These are phyloP conservation scores for thale cress (Arabidopsis thaliana) DNA, from an alignment of 345 rosid species.

Conservation along the genomic window TAIR10.1 NC_003075.7:17206001-17206500, in stretches of 20 bases:
- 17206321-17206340: slow-evolving; percentile 2
- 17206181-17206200: slow-evolving; percentile 17
- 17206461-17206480: background rate
- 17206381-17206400: background rate
- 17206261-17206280: slow-evolving; percentile 9
- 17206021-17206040: slow-evolving; percentile 54
- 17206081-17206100: background rate
- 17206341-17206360: background rate
- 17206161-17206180: slow-evolving; percentile 38
- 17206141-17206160: slow-evolving; percentile 48
- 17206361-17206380: background rate
- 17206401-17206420: background rate
- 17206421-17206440: background rate
- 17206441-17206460: background rate
- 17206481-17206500: background rate
- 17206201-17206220: slow-evolving; percentile 31
- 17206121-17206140: slow-evolving; percentile 33
- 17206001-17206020: slow-evolving; percentile 23
- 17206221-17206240: slow-evolving; percentile 24
- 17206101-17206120: background rate
- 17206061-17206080: slow-evolving; percentile 16
- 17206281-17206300: slow-evolving; percentile 41
- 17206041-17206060: slow-evolving; percentile 13
- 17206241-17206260: slow-evolving; percentile 32
- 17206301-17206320: slow-evolving; percentile 10